A percentile compares a stretch with the other conserved stretches of the same genome.
These are phyloP conservation scores for Komagataella ulmi DNA, from an alignment of 805 yeast species.

Conservation along the genomic window DNA sequence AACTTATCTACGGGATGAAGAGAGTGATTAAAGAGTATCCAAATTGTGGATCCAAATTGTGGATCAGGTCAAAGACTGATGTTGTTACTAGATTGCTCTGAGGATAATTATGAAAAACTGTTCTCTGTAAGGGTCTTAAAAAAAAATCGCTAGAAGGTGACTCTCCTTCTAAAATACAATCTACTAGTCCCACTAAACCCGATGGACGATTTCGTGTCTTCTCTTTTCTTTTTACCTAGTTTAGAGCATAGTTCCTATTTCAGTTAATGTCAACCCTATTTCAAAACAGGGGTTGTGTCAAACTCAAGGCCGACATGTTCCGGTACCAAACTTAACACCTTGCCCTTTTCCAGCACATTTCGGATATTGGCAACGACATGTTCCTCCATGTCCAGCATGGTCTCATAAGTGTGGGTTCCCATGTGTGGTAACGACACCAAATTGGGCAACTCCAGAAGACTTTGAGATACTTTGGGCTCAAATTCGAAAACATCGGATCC, in stretches of 20 bases:
- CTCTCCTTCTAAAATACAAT: too few species aligned
- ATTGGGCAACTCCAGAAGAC: slow-evolving; percentile 46
- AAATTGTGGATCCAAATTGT: background rate
- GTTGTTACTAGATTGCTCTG: background rate
- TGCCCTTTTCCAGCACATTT: slow-evolving; percentile 47
- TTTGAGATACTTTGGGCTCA: slow-evolving; percentile 62
- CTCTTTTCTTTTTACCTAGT: background rate
- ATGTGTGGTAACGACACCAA: slow-evolving; percentile 78
- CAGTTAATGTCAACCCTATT: background rate
- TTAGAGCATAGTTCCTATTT: background rate
- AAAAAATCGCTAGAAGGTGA: background rate
- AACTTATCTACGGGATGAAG: background rate
- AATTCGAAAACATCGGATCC: slow-evolving; percentile 69
- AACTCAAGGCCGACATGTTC: slow-evolving; percentile 30
- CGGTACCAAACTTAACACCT: slow-evolving; percentile 67
- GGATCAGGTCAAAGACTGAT: background rate
- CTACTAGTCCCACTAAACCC: background rate
- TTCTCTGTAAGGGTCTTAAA: background rate
- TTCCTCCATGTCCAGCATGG: slow-evolving; percentile 70
- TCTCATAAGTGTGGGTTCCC: slow-evolving; percentile 74
- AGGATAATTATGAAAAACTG: background rate
- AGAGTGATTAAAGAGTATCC: background rate
- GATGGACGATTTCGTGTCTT: background rate
- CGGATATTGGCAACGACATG: slow-evolving; percentile 59
- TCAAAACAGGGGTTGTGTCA: background rate